Percentiles rank a stretch among this genome's conserved stretches.
These are phyloP conservation scores for Cyathus striatus DNA, from an alignment of 768 basidiomycete genomes.

Conservation along the genomic window DNA sequence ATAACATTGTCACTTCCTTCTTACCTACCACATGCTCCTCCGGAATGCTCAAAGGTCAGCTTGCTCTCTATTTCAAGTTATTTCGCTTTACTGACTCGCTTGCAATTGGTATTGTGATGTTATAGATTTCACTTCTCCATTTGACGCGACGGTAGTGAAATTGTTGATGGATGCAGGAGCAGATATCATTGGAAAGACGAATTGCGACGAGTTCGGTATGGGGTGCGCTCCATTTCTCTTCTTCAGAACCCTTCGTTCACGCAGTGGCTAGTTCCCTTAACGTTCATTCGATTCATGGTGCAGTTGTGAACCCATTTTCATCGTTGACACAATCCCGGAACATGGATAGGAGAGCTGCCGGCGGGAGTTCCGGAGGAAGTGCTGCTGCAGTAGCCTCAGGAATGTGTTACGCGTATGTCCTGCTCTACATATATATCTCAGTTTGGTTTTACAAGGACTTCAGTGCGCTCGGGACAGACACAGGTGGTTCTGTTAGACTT, in stretches of 20 bases:
- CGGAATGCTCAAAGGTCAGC: slow-evolving; percentile 57
- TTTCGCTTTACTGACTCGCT: no score
- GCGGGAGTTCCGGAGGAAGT: slow-evolving; percentile 93
- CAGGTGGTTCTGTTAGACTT: slow-evolving; percentile 89
- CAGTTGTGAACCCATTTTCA: slow-evolving; percentile 72
- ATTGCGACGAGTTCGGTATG: slow-evolving; percentile 99
- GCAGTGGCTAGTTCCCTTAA: slow-evolving; percentile 63
- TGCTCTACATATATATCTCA: not conserved
- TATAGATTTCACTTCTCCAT: slow-evolving; percentile 71
- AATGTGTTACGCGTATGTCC: slow-evolving; percentile 76
- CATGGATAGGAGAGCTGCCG: slow-evolving; percentile 58
- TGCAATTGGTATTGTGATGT: not conserved
- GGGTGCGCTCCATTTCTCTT: slow-evolving; percentile 43
- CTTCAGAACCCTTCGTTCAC: not conserved
- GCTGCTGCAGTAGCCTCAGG: slow-evolving; percentile 89
- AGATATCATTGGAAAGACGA: slow-evolving; percentile 80
- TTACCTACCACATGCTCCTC: slow-evolving; percentile 77
- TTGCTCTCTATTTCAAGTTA: not conserved
- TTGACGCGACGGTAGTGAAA: slow-evolving; percentile 80
- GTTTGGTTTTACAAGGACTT: not conserved
- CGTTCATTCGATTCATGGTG: slow-evolving; percentile 65
- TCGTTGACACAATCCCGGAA: slow-evolving; percentile 10
- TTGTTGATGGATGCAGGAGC: slow-evolving; percentile 61
- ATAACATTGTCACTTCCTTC: slow-evolving; percentile 71
- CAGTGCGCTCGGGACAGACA: slow-evolving; percentile 91